Base-by-base conservation (phyloP, 495 filamentous ascomycete species). In the Talaromyces adpressus region DNA sequence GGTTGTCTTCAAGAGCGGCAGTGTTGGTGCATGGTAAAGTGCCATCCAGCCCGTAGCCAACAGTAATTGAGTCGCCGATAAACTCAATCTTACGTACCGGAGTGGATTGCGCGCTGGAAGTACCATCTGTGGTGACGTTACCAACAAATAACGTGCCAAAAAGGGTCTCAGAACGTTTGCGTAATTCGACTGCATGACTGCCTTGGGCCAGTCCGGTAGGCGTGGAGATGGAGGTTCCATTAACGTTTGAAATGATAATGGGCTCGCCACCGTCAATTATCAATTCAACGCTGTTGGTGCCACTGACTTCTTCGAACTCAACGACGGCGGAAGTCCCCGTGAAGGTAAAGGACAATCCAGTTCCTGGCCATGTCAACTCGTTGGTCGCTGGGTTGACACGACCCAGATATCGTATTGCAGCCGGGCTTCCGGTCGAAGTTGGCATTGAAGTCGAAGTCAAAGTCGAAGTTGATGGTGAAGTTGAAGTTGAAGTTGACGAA, bases 1-100 rank as follows among this genome's bases (percentile, higher is more conserved):
- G 62, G 27, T 65, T 65, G 27, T 66, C 62, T 66, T 66, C 65
- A n/a, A 66, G 12, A 47, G 62, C 65, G 14, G 65, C 65, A 39
- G 63, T 66, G 39, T 66, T 66, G 0, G 62, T 65, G 56, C 65
- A 66, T 20, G 65, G 65, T 20, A 18, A 54, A 29, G 47, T 57
- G 30, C 65, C 65, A 34, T 65, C 65, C 16, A 66, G 32, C 18
- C 65, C 65, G 41, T 66, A 66, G 8, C 63, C 65, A 39, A 66
- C 65, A 18, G 62, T 60, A n/a, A 66, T 66, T 4, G 65, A 66
- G 22, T 66, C 65, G 6, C 65, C 65, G n/a, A 66, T 49, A 41
- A 61, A 59, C 41, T 66, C 65, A n/a, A 66, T 61, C 12, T 59
- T 32, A 22, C 65, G 62, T 29, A 22, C 22, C 12, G 53, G 63